Evolutionary conservation across 768 basidiomycete species (phyloP).

Genomic region (Termitomyces titanicus): DNA sequence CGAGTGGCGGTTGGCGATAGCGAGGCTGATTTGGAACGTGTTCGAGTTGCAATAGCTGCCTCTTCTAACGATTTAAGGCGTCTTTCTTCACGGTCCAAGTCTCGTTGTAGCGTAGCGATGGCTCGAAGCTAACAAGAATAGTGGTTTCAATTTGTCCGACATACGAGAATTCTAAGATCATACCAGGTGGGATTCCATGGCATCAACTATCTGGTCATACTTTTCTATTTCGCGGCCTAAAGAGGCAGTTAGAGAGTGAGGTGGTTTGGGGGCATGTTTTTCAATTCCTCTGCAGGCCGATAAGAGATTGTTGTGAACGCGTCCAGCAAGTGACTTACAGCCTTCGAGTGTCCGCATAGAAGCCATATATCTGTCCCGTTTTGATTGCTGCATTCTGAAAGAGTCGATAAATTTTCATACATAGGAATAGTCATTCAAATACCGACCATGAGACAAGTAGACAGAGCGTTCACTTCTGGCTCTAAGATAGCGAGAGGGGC

Average conservation of each 20-base stretch:
- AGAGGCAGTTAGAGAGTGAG: slow-evolving; percentile 57
- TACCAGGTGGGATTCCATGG: slow-evolving; percentile 70
- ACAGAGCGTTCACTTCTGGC: slow-evolving; percentile 60
- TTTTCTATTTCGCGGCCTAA: slow-evolving; percentile 74
- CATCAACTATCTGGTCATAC: slow-evolving; percentile 78
- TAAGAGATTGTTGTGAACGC: not conserved
- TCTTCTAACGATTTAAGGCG: slow-evolving; percentile 40
- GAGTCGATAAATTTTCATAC: slow-evolving; percentile 1
- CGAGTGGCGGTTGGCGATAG: slow-evolving; percentile 21
- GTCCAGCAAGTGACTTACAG: slow-evolving; percentile 44
- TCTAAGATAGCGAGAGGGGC: slow-evolving; percentile 46
- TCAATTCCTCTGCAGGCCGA: slow-evolving; percentile 46
- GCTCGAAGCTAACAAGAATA: slow-evolving; percentile 59
- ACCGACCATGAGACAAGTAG: slow-evolving; percentile 54
- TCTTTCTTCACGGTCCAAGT: slow-evolving; percentile 59
- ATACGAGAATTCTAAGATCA: slow-evolving; percentile 19
- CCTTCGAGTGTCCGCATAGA: slow-evolving; percentile 60
- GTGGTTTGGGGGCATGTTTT: slow-evolving; percentile 56
- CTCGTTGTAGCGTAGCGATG: slow-evolving; percentile 68
- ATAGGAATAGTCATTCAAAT: not conserved
- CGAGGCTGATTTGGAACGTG: slow-evolving; percentile 20
- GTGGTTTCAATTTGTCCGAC: not conserved
- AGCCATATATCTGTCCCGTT: slow-evolving; percentile 68
- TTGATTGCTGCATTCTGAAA: slow-evolving; percentile 60
- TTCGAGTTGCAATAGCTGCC: slow-evolving; percentile 25